Evolutionary conservation across 2,329 filamentous ascomycete genomes (phyloP).

Genomic region (Verticillium nonalfalfae): DNA sequence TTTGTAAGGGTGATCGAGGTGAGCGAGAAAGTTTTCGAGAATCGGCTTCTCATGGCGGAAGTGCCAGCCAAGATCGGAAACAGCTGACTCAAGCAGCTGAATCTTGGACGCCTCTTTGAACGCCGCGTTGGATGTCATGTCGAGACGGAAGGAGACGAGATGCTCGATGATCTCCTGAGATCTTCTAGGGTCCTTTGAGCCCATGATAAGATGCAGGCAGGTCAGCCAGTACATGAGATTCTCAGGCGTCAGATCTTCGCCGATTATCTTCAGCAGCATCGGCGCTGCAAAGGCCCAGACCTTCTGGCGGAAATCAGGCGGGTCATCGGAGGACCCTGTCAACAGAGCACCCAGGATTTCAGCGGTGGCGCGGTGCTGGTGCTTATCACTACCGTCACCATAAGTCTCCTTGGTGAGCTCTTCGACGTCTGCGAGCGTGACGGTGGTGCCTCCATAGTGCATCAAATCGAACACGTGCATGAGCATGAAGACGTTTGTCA

Average conservation of each 20-base stretch:
- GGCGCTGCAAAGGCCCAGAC: conserved; percentile 91
- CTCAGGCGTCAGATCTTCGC: conserved; percentile 89
- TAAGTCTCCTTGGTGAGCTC: conserved; percentile 72
- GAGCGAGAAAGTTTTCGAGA: conserved; percentile 77
- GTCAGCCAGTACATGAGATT: conserved; percentile 94
- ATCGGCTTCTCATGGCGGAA: conserved; percentile 88
- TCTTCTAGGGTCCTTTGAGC: conserved; percentile 83
- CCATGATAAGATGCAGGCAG: conserved; percentile 82
- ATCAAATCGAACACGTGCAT: conserved; percentile 89
- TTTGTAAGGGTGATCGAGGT: conserved; percentile 97
- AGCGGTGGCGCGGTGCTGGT: conserved; percentile 91
- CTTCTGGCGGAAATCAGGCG: conserved; percentile 62
- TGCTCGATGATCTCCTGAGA: conserved; percentile 80
- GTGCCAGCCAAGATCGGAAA: conserved; percentile 90
- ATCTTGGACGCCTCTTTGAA: conserved; percentile 99
- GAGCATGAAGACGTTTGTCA: conserved; percentile 79
- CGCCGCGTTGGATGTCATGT: conserved; percentile 91
- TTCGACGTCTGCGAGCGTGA: conserved; percentile 83
- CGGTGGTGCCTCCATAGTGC: conserved; percentile 68
- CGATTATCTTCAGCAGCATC: conserved; percentile 77
- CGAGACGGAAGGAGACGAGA: conserved; percentile 78
- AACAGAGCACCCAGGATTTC: conserved; percentile 88
- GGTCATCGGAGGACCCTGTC: conserved; percentile 72
- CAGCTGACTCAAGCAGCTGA: conserved; percentile 78
- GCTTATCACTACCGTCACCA: conserved; percentile 91